Base-by-base conservation (phyloP, 768 basidiomycete genomes). In the Hypsizygus marmoreus region DNA sequence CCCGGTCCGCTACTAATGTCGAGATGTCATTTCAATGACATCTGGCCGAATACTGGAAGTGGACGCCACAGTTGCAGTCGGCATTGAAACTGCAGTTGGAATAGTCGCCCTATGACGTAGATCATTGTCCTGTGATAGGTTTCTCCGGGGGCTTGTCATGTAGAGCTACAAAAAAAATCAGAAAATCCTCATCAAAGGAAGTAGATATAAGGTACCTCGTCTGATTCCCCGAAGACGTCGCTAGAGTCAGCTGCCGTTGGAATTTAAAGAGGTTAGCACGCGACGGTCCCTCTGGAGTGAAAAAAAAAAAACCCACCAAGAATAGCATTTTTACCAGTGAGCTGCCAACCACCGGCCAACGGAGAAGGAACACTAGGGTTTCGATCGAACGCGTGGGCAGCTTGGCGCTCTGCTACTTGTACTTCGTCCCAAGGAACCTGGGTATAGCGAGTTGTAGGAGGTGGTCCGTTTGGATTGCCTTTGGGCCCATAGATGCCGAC, bases 361-460 rank as follows among this genome's bases (percentile, higher is more conserved):
- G 52, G 26, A 8, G 13, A 58, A 17, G 48, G 59, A 34, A 58
- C n/a, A 60, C 36, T 61, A 61, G 22, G 57, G 54, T 24, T 30
- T 50, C 12, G 40, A 28, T 40, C 49, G 41, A 49, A 49, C 43
- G 39, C 48, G 37, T 52, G 59, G 22, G 59, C 56, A n/a, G 60
- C 64, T 33, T 66, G 58, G n/a, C 56, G 56, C 34, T 75, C 74
- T 37, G 72, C 66, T 4, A 62, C 67, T 52, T 74, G 60, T 30
- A 83, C 73, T 52, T 81, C 63, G 4, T 85, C 80, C 75, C 81
- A 94, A 3, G 91, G 91, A 1, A 92, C 78, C 51, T 82, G 54
- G 12, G 87, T 88, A 63, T 88, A 86, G 14, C 76, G 72, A 6
- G 70, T 65, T 11, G 85, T 79, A 3, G 67, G 69, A 26, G 85